A percentile compares a stretch with the other conserved stretches of the same genome.
phyloP scores from a whole-genome alignment of 2,329 filamentous ascomycete species.

The Eutypella sp. region DNA sequence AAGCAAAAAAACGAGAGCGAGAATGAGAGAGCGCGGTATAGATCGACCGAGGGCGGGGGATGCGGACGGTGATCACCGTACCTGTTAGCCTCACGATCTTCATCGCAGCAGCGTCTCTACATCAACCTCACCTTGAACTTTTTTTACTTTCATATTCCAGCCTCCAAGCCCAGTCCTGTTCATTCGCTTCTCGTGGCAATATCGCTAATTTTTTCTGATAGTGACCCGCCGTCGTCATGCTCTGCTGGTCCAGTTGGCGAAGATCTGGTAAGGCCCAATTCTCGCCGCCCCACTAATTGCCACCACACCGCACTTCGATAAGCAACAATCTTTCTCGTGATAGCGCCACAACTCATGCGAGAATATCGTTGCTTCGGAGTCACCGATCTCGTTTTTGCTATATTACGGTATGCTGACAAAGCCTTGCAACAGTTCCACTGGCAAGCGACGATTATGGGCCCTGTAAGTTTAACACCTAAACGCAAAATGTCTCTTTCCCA shows the following conservation, averaged over 20 bases:
- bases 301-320: no score
- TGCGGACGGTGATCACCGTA: neutral
- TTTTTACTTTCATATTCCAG: no score
- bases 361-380: neutral
- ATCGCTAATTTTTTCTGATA: constrained; percentile 38
- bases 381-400: neutral
- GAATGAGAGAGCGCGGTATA: neutral
- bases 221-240: constrained; percentile 97
- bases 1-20: no score
- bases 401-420: constrained; percentile 27
- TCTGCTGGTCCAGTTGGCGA: constrained; percentile 95
- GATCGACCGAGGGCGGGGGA: no score
- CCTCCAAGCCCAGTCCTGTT: no score
- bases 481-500: neutral
- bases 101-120: neutral
- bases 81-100: neutral
- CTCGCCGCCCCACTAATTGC: constrained; percentile 23
- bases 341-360: constrained; percentile 1
- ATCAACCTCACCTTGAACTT: no score
- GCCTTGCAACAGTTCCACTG: constrained; percentile 77
- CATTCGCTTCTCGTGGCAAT: no score
- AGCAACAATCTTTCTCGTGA: no score
- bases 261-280: constrained; percentile 74
- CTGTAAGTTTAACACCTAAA: constrained; percentile 59
- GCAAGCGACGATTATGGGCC: constrained; percentile 99